Evolutionary conservation across 2,329 filamentous ascomycete species (phyloP), one percentile per base, ranked within the genome.

Genomic region (Aspergillus arachidicola): DNA sequence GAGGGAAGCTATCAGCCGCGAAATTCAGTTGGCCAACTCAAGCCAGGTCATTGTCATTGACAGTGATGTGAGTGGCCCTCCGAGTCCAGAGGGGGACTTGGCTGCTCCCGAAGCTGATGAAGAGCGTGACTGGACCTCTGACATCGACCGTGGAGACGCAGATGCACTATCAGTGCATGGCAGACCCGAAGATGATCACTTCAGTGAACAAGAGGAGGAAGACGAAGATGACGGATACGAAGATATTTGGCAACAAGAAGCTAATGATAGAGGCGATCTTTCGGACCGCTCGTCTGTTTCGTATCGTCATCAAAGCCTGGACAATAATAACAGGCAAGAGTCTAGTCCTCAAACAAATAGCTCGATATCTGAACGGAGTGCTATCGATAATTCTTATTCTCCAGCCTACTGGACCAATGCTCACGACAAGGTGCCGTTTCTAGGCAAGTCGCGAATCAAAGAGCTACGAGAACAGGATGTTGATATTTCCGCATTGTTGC

Each of bases 221-320:
- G 69, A 71, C 12, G 73, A 75, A 14, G 72, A 75, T 19, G 78
- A 78, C 45, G 79, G 74, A 16, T 78, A 77, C 61, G 78, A 77
- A 57, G 81, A 83, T 59, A 82, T 83, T 32, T 83, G 81, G 81
- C 80, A 83, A 65, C 76, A 79, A 66, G 78, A 81, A 66, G 78
- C 79, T 46, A 71, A 73, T n/a, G 75, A 80, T 56, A 72, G 76
- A 48, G 77, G 73, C 48, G 69, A 74, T 23, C 66, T 71, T 12
- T 74, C 74, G 14, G 69, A 74, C 59, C 69, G 66, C 34, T 71
- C 69, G 19, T 67, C 69, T 36, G 59, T 66, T 56, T 57, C 62
- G 45, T 58, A 68, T 54, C 56, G 63, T 21, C 63, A 64, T n/a
- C 64, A 67, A 19, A 65, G 74, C 50, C 67, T 72, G 30, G 66